phyloP scores from a whole-genome alignment of 2,329 filamentous ascomycete species.

The Neopestalotiopsis clavispora region DNA sequence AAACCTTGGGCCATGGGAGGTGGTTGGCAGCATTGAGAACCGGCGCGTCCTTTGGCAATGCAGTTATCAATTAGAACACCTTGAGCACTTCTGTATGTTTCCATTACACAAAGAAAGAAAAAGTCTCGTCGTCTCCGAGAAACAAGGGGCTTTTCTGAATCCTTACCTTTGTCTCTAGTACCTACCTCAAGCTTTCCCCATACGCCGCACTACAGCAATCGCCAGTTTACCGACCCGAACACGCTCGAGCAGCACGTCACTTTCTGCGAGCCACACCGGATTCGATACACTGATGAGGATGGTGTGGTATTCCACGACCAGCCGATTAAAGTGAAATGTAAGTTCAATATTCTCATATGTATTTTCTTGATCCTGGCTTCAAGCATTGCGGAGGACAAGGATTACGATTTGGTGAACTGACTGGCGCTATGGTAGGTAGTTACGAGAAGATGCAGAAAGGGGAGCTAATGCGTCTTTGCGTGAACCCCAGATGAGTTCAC shows the following conservation, averaged over 20 bases:
- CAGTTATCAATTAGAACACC: slow-evolving; percentile 55
- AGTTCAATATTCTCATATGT: not conserved
- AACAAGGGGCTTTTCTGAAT: slow-evolving; percentile 9
- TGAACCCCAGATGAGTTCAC: slow-evolving; percentile 48
- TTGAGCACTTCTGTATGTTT: slow-evolving; percentile 55
- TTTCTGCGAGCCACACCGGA: slow-evolving; percentile 52
- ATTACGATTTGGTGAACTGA: too few relatives aligned
- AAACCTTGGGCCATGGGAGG: slow-evolving; percentile 59
- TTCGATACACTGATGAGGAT: slow-evolving; percentile 52
- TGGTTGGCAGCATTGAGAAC: slow-evolving; percentile 47
- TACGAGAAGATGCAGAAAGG: too few relatives aligned
- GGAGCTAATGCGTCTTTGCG: not conserved
- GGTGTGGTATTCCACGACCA: slow-evolving; percentile 54
- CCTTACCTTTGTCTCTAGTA: slow-evolving; percentile 36
- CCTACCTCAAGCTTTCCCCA: slow-evolving; percentile 52
- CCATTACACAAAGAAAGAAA: too few relatives aligned
- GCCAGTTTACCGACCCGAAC: slow-evolving; percentile 53
- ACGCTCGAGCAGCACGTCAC: slow-evolving; percentile 55
- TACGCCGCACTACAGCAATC: slow-evolving; percentile 55
- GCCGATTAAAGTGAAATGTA: slow-evolving; percentile 48
- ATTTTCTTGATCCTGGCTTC: too few relatives aligned
- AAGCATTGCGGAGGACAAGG: too few relatives aligned
- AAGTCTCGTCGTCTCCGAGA: not conserved
- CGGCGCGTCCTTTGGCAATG: slow-evolving; percentile 58
- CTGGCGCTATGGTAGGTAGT: not conserved